These are phyloP conservation scores for Globisporangium yorkense DNA, from an alignment of 352 stramenopile species.

Conservation along the genomic window DNA sequence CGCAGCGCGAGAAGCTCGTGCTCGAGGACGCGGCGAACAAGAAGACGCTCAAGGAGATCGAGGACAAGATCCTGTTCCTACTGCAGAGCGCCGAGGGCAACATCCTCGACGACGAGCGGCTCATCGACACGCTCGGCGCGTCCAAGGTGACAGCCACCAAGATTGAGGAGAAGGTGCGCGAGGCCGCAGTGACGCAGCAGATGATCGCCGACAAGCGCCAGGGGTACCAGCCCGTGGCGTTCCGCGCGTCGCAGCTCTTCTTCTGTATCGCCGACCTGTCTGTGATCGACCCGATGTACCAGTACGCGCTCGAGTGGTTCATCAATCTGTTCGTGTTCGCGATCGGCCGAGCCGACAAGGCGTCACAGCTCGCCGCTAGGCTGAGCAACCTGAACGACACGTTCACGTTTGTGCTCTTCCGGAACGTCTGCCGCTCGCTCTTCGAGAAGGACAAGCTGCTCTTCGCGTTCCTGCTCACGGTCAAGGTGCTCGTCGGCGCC, in stretches of 20 bases:
- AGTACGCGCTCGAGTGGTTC: slow-evolving; percentile 96
- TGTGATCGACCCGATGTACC: slow-evolving; percentile 95
- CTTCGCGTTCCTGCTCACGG: slow-evolving; percentile 91
- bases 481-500: slow-evolving; percentile 89
- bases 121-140: slow-evolving; percentile 92
- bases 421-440: slow-evolving; percentile 94
- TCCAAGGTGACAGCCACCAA: slow-evolving; percentile 92
- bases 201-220: slow-evolving; percentile 91
- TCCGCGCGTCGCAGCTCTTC: slow-evolving; percentile 90
- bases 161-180: slow-evolving; percentile 93
- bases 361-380: slow-evolving; percentile 67
- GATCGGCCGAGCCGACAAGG: slow-evolving; percentile 82
- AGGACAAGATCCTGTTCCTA: slow-evolving; percentile 95
- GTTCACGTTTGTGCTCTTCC: slow-evolving; percentile 93
- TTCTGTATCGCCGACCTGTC: slow-evolving; percentile 93
- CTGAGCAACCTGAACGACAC: slow-evolving; percentile 90
- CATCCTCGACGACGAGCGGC: slow-evolving; percentile 93
- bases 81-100: slow-evolving; percentile 92
- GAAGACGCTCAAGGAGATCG: slow-evolving; percentile 93
- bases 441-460: slow-evolving; percentile 97
- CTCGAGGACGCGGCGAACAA: slow-evolving; percentile 94
- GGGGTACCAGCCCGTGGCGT: slow-evolving; percentile 90
- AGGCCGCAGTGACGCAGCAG: slow-evolving; percentile 88
- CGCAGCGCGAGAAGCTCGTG: slow-evolving; percentile 90
- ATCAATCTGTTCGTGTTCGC: slow-evolving; percentile 93